phyloP scores from a whole-genome alignment of 2,329 filamentous ascomycete species.

The Sclerotinia spermophila region DNA sequence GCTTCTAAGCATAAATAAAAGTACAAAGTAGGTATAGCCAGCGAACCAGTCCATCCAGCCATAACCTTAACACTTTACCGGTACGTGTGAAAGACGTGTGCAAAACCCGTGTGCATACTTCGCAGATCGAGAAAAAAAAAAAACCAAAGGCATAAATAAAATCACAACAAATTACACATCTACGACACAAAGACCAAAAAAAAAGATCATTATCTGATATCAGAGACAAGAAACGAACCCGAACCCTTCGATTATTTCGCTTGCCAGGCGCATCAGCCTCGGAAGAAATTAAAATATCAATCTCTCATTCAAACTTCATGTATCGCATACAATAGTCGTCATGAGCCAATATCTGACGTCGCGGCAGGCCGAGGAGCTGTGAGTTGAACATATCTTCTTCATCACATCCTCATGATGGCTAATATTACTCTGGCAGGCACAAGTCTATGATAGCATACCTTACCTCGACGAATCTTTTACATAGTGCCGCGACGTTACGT shows the following conservation, averaged over 20 bases:
- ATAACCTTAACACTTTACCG: not conserved
- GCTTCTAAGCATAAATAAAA: conserved; percentile 17
- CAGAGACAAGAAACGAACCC: conserved; percentile 6
- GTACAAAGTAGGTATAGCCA: not conserved
- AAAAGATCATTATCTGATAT: conserved; percentile 6
- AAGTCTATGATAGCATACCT: conserved; percentile 93
- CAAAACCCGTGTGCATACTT: conserved; percentile 17
- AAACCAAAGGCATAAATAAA: conserved; percentile 12
- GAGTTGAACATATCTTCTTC: conserved; percentile 41
- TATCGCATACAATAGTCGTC: conserved; percentile 31
- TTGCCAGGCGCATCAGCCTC: conserved; percentile 28
- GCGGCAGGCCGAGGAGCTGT: conserved; percentile 87
- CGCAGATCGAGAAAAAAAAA: conserved; percentile 2
- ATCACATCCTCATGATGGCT: conserved; percentile 25
- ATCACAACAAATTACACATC: conserved; percentile 9
- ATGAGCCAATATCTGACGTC: conserved; percentile 76
- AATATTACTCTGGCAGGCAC: conserved; percentile 55
- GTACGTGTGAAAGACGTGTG: conserved; percentile 11
- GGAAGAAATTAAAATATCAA: conserved; percentile 11
- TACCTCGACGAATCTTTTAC: conserved; percentile 65
- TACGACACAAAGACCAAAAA: not conserved
- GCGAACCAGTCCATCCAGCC: not conserved
- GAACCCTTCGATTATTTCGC: conserved; percentile 11
- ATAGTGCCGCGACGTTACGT: conserved; percentile 67
- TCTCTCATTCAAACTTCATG: conserved; percentile 17